phyloP scores from a whole-genome alignment of 805 yeast species.

The Metschnikowia kofuensis region DNA sequence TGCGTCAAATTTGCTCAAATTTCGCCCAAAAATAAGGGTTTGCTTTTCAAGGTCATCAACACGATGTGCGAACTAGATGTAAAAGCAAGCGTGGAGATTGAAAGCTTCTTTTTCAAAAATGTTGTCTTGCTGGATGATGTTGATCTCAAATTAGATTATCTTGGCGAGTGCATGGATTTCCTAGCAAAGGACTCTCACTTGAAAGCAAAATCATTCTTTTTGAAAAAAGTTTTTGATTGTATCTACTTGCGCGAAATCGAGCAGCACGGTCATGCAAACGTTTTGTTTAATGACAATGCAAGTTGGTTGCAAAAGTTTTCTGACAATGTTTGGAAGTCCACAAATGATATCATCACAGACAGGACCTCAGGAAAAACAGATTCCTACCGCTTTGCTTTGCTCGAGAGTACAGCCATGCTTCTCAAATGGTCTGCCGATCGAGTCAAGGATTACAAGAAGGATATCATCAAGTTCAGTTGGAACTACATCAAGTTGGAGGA shows the following conservation, averaged over 20 bases:
- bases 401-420: slow-evolving; percentile 77
- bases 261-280: slow-evolving; percentile 44
- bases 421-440: slow-evolving; percentile 63
- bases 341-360: slow-evolving; percentile 48
- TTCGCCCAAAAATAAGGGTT: slow-evolving; percentile 24
- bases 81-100: slow-evolving; percentile 46
- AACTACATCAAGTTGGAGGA: slow-evolving; percentile 87
- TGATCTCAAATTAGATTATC: slow-evolving; percentile 46
- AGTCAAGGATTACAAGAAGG: slow-evolving; percentile 66
- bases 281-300: slow-evolving; percentile 42
- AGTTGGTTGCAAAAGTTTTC: slow-evolving; percentile 67
- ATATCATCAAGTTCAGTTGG: slow-evolving; percentile 93
- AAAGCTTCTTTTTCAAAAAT: slow-evolving; percentile 54
- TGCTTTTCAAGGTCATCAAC: slow-evolving; percentile 32
- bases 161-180: slow-evolving; percentile 50
- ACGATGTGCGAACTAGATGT: slow-evolving; percentile 44
- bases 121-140: slow-evolving; percentile 52
- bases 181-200: slow-evolving; percentile 43
- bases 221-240: slow-evolving; percentile 61
- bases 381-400: slow-evolving; percentile 66
- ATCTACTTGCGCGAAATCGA: slow-evolving; percentile 62
- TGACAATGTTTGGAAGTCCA: slow-evolving; percentile 69
- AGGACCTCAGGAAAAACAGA: slow-evolving; percentile 70
- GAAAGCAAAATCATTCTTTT: slow-evolving; percentile 54
- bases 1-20: slow-evolving; percentile 28